Evolutionary conservation across 257 asterid species (phyloP).

Genomic region (Solanum microdontum): DNA sequence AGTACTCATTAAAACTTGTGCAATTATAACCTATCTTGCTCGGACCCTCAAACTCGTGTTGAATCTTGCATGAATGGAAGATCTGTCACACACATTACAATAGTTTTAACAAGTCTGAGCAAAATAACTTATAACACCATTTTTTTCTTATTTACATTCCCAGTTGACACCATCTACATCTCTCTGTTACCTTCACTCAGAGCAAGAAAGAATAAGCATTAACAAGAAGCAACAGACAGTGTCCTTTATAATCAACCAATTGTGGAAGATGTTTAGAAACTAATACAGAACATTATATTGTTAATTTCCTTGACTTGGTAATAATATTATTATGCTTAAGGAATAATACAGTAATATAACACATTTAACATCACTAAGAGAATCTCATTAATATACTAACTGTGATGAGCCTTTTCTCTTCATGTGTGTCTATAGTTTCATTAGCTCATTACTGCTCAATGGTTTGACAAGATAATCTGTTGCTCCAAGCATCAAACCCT

Average conservation of each 20-base stretch:
- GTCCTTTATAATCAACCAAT: not conserved
- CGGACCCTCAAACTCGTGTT: not conserved
- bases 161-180: not conserved
- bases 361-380: not conserved
- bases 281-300: not conserved
- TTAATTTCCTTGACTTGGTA: not conserved
- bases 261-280: not conserved
- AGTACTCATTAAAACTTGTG: not conserved
- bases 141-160: not conserved
- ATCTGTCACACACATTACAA: not conserved
- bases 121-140: conserved; percentile 5
- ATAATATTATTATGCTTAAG: not conserved
- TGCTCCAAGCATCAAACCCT: conserved; percentile 61
- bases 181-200: not conserved
- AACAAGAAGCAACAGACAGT: not conserved
- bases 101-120: not conserved
- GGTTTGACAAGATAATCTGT: conserved; percentile 70
- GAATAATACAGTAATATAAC: not conserved
- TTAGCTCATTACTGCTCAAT: conserved; percentile 23
- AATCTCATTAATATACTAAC: not conserved
- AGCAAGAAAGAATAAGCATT: not conserved
- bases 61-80: not conserved
- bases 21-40: not conserved
- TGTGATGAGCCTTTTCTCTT: not conserved
- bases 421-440: conserved; percentile 17